A percentile compares a stretch with the other conserved stretches of the same genome.
These are phyloP conservation scores for Penicillium sp. DNA, from an alignment of 2,329 filamentous ascomycete species.

Conservation along the genomic window DNA sequence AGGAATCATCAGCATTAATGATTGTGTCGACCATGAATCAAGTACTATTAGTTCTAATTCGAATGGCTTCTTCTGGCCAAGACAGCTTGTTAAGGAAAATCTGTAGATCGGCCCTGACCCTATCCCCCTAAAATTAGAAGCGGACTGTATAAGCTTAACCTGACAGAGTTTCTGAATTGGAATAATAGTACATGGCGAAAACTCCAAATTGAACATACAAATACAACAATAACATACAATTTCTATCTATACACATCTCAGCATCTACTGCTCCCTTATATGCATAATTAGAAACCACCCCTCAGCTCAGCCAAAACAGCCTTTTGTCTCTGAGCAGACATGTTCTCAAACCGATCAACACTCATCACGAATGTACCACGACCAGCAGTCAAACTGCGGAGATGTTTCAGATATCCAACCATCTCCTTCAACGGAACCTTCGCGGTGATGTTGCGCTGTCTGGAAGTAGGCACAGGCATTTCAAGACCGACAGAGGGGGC, in stretches of 20 bases:
- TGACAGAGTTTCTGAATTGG: too few relatives aligned
- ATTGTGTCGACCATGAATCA: too few relatives aligned
- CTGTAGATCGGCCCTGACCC: too few relatives aligned
- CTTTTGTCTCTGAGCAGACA: conserved; percentile 61
- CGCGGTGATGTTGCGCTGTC: conserved; percentile 70
- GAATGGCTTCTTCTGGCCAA: too few relatives aligned
- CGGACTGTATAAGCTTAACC: too few relatives aligned
- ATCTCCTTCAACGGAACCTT: conserved; percentile 94
- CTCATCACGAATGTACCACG: conserved; percentile 75
- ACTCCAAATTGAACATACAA: not conserved
- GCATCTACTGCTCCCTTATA: not conserved
- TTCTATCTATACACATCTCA: not conserved
- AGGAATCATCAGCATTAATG: too few relatives aligned
- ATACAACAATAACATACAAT: not conserved
- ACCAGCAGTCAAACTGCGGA: conserved; percentile 85
- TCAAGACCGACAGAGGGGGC: conserved; percentile 24
- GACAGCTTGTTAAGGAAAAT: too few relatives aligned
- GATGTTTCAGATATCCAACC: conserved; percentile 87
- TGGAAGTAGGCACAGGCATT: conserved; percentile 33
- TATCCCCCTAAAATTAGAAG: too few relatives aligned
- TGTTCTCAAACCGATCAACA: conserved; percentile 69
- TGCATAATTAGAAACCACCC: conserved; percentile 30
- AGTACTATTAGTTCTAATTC: too few relatives aligned
- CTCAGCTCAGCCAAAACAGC: conserved; percentile 51
- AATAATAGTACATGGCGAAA: not conserved